These are phyloP conservation scores for Chimonanthus salicifolius DNA, from an alignment of 164 flowering plant genomes.

Conservation along the genomic window DNA sequence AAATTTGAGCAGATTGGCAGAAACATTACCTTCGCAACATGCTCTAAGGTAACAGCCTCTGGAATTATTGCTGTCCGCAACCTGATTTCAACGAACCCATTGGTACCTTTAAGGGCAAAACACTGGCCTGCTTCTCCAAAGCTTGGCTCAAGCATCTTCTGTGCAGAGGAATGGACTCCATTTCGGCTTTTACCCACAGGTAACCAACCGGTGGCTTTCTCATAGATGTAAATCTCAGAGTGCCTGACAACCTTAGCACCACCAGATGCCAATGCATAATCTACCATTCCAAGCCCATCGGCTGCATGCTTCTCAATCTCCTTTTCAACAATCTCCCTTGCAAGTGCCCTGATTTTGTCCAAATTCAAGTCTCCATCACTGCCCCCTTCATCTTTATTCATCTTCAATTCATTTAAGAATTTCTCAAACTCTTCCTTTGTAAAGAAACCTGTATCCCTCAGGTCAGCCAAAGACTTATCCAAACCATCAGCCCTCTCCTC, in stretches of 20 bases:
- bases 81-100: constrained; percentile 62
- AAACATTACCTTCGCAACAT: constrained; percentile 68
- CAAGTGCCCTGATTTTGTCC: constrained; percentile 53
- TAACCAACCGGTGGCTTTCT: constrained; percentile 26
- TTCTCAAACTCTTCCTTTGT: constrained; percentile 47
- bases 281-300: constrained; percentile 78
- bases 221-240: constrained; percentile 40
- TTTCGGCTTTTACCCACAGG: background rate
- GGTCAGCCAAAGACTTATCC: background rate
- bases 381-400: background rate
- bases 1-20: background rate
- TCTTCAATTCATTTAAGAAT: constrained; percentile 40
- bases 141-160: constrained; percentile 66
- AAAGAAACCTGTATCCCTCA: constrained; percentile 21
- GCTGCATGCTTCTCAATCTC: constrained; percentile 82
- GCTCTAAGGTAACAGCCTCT: constrained; percentile 80
- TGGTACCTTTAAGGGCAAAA: constrained; percentile 63
- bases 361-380: constrained; percentile 27
- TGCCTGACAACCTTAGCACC: constrained; percentile 62
- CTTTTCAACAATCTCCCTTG: constrained; percentile 54
- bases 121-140: constrained; percentile 94
- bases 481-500: background rate
- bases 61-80: constrained; percentile 63
- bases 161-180: constrained; percentile 38
- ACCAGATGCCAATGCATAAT: constrained; percentile 60